phyloP scores from a whole-genome alignment of 192 early-diverging fungal species.

The Dissophora ornata region DNA sequence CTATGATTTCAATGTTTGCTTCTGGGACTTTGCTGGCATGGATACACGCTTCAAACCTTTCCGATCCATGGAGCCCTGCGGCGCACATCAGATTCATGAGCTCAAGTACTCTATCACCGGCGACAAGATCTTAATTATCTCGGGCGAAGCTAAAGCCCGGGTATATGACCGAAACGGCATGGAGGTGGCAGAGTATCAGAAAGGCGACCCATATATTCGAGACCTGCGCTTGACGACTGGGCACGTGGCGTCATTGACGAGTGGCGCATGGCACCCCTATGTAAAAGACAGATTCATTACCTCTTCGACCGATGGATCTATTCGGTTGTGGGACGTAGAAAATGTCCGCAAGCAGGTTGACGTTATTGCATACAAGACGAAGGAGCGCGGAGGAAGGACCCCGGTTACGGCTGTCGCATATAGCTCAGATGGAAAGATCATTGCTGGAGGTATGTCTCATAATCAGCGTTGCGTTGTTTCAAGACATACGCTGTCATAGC shows the following conservation, averaged over 20 bases:
- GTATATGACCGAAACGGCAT: slow-evolving; percentile 85
- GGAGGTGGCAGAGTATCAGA: slow-evolving; percentile 77
- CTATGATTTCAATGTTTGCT: slow-evolving; percentile 81
- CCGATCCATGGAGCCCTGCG: slow-evolving; percentile 81
- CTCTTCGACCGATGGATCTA: slow-evolving; percentile 83
- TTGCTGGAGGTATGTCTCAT: slow-evolving; percentile 66
- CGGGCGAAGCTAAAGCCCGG: slow-evolving; percentile 76
- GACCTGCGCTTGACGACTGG: slow-evolving; percentile 82
- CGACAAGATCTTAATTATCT: slow-evolving; percentile 83
- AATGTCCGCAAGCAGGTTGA: slow-evolving; percentile 75
- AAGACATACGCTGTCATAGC: not conserved
- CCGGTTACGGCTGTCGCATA: slow-evolving; percentile 78
- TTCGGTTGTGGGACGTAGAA: slow-evolving; percentile 87
- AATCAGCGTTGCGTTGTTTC: not conserved
- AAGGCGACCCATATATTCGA: slow-evolving; percentile 94
- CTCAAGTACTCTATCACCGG: slow-evolving; percentile 80
- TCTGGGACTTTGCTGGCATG: slow-evolving; percentile 97
- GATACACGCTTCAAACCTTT: slow-evolving; percentile 79
- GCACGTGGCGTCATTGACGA: slow-evolving; percentile 84
- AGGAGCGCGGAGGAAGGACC: slow-evolving; percentile 73
- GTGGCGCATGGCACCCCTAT: slow-evolving; percentile 83
- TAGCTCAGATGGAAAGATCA: slow-evolving; percentile 74
- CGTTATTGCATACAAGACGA: slow-evolving; percentile 82
- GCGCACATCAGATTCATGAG: slow-evolving; percentile 85
- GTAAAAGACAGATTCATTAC: slow-evolving; percentile 77